These are phyloP conservation scores for Setomelanomma holmii DNA, from an alignment of 2,329 filamentous ascomycete species.

Conservation along the genomic window DNA sequence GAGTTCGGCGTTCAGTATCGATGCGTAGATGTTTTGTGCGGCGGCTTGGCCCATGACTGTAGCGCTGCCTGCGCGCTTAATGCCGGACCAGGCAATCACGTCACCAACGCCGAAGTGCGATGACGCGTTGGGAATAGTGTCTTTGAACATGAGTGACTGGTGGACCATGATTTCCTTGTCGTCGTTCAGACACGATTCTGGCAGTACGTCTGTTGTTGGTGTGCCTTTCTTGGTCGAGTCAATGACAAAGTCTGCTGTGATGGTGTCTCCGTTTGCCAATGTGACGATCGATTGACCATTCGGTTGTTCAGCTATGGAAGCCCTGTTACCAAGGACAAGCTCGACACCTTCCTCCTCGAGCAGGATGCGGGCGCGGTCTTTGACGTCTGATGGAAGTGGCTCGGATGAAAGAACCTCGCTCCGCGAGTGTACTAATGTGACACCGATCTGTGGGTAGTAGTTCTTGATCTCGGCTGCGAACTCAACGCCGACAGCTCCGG, in stretches of 20 bases:
- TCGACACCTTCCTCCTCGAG: slow-evolving; percentile 70
- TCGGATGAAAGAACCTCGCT: slow-evolving; percentile 75
- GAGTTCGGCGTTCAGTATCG: slow-evolving; percentile 45
- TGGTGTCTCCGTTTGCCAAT: slow-evolving; percentile 51
- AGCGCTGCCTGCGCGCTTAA: slow-evolving; percentile 79
- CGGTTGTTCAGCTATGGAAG: slow-evolving; percentile 51
- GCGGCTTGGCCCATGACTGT: slow-evolving; percentile 75
- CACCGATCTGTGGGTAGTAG: slow-evolving; percentile 67
- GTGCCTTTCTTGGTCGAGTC: slow-evolving; percentile 71
- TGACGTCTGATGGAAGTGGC: slow-evolving; percentile 72
- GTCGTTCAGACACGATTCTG: slow-evolving; percentile 63
- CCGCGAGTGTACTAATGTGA: slow-evolving; percentile 79
- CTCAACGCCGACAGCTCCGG: slow-evolving; percentile 80
- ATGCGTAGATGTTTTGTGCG: slow-evolving; percentile 62
- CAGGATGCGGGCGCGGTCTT: slow-evolving; percentile 65
- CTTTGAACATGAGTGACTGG: slow-evolving; percentile 62
- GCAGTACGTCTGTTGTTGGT: slow-evolving; percentile 70
- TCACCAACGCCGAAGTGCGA: slow-evolving; percentile 76
- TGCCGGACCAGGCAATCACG: slow-evolving; percentile 73
- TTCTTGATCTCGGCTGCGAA: slow-evolving; percentile 81
- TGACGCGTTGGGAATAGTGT: slow-evolving; percentile 62
- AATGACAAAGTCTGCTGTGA: slow-evolving; percentile 70
- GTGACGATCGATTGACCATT: slow-evolving; percentile 52
- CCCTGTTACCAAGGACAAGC: slow-evolving; percentile 67
- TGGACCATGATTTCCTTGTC: slow-evolving; percentile 71